Evolutionary conservation across 352 stramenopile genomes (phyloP), one percentile per base, ranked within the genome.

Genomic region (Phytophthora sp.): DNA sequence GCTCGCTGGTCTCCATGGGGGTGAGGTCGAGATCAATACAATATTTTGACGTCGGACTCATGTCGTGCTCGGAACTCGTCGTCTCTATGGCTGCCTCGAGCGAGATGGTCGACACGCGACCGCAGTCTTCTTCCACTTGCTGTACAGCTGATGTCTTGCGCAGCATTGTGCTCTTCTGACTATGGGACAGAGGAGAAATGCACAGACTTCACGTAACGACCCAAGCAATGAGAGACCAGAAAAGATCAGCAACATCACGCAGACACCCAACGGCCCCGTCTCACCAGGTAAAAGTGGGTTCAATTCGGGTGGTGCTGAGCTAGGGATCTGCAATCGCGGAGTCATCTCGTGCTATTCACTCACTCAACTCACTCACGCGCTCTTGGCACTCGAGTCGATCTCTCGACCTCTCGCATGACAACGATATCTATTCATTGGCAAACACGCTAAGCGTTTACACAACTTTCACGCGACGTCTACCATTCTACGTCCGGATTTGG

Each of bases 401-500:
- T 27, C 29, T 63, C n/a, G 47, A 21, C 27, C n/a, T n/a, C 35
- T 61, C 59, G 42, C 30, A 71, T 65, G 59, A 56, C 26, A 66
- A 59, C 65, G 31, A 24, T 63, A 49, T 74, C 54, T 71, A 74
- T 71, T 71, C 35, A 70, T 62, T 42, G 35, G 52, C 51, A 54
- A 55, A 27, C 30, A 72, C 46, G 35, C 57, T 57, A 63, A 26
- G 38, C n/a, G 47, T 35, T 60, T 60, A 57, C 54, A 57, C 36
- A 65, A 66, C 24, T 27, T 44, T 13, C 42, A 63, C 26, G 20
- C n/a, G 26, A 21, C 55, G 23, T 33, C 46, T 67, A 53, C 23
- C 31, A 12, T 39, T 59, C 50, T 80, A 97, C 82, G 88, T 98
- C 61, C 94, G 91, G 74, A 98, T 97, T 84, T 98, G 95, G 84